These are phyloP conservation scores for Xylariaceae sp. DNA, from an alignment of 2,329 filamentous ascomycete genomes.

Conservation along the genomic window DNA sequence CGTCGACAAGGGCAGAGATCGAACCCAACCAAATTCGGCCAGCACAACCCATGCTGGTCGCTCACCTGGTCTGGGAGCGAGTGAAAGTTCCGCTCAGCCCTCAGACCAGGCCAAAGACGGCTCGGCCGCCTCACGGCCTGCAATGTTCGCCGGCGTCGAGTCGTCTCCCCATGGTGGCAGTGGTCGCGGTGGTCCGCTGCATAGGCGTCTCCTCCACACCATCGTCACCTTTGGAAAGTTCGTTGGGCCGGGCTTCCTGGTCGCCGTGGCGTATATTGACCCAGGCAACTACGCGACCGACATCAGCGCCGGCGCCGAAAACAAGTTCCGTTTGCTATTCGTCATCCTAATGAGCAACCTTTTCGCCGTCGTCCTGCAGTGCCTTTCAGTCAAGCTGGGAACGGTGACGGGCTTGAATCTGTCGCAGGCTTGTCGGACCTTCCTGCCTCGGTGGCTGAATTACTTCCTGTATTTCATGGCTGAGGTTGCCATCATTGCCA, in stretches of 20 bases:
- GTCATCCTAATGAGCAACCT: conserved; percentile 65
- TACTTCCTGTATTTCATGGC: conserved; percentile 57
- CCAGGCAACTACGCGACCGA: conserved; percentile 68
- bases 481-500: conserved; percentile 66
- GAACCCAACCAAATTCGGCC: conserved; percentile 10
- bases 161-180: no score
- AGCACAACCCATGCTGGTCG: no score
- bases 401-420: conserved; percentile 66
- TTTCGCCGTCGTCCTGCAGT: conserved; percentile 68
- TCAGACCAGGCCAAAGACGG: conserved; percentile 3
- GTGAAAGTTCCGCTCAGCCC: conserved; percentile 9
- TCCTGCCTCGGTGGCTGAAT: conserved; percentile 63
- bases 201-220: conserved; percentile 17
- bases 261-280: conserved; percentile 56
- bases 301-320: conserved; percentile 62
- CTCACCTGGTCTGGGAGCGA: conserved; percentile 15
- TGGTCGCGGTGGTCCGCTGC: not conserved
- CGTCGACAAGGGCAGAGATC: conserved; percentile 13
- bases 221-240: conserved; percentile 50
- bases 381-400: conserved; percentile 63
- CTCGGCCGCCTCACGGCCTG: not conserved
- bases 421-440: conserved; percentile 60
- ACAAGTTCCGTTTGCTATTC: conserved; percentile 63
- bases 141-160: not conserved
- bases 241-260: conserved; percentile 64